These are phyloP conservation scores for Irineochytrium annulatum DNA, from an alignment of 192 early-diverging fungal genomes.

Conservation along the genomic window DNA sequence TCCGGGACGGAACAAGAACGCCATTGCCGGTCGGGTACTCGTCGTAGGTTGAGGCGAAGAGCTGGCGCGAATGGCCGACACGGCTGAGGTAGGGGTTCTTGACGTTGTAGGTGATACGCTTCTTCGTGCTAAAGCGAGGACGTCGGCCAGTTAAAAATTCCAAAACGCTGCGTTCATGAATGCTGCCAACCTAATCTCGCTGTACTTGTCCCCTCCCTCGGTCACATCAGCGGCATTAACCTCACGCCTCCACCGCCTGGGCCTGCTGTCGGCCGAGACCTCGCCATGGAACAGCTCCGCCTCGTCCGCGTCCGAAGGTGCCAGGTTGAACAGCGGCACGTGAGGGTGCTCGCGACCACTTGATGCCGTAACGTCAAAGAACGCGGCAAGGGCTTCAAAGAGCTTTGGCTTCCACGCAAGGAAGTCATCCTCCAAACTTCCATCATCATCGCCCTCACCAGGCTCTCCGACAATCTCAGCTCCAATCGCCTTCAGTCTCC, in stretches of 20 bases:
- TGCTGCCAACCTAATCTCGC: constrained; percentile 24
- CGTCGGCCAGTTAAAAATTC: no score
- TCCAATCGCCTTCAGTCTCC: constrained; percentile 64
- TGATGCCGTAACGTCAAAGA: constrained; percentile 65
- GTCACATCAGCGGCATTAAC: constrained; percentile 15
- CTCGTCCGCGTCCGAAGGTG: constrained; percentile 17
- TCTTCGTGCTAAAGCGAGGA: constrained; percentile 10
- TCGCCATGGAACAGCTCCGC: constrained; percentile 58
- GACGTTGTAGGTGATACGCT: constrained; percentile 63
- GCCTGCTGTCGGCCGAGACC: constrained; percentile 32
- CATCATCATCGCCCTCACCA: constrained; percentile 98
- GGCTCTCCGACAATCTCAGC: constrained; percentile 68
- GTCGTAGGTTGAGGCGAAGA: constrained; percentile 56
- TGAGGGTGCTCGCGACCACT: constrained; percentile 38
- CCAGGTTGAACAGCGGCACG: constrained; percentile 41
- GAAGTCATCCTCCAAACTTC: constrained; percentile 93
- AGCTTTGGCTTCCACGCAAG: constrained; percentile 88
- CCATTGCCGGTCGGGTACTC: constrained; percentile 14
- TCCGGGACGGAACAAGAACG: constrained; percentile 2
- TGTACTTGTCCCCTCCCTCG: constrained; percentile 18
- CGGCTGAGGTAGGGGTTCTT: constrained; percentile 82
- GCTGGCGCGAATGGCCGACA: constrained; percentile 57
- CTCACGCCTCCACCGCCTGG: constrained; percentile 37
- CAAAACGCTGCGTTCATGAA: no score
- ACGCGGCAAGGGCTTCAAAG: constrained; percentile 70